These are phyloP conservation scores for Pythium rhizo-oryzae DNA, from an alignment of 352 stramenopile genomes.

Conservation along the genomic window DNA sequence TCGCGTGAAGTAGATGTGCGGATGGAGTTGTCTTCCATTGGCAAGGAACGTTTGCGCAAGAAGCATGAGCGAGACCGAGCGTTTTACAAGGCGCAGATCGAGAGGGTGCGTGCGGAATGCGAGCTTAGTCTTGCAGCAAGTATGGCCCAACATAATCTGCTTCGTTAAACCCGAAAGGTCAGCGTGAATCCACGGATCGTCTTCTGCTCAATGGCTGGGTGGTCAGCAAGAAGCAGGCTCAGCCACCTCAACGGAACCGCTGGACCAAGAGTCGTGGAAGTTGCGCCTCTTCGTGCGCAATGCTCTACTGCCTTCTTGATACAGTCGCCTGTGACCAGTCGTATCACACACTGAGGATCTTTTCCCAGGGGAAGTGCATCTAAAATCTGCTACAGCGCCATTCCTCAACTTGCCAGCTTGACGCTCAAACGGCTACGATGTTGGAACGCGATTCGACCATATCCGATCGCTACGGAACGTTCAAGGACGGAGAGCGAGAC, in stretches of 20 bases:
- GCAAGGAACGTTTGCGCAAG: slow-evolving; percentile 50
- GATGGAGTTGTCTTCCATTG: slow-evolving; percentile 47
- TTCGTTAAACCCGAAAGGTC: slow-evolving; percentile 40
- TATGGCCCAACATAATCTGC: slow-evolving; percentile 73
- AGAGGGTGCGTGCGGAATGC: slow-evolving; percentile 62
- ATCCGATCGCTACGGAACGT: slow-evolving; percentile 36
- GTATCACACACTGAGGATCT: no score
- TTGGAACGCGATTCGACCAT: slow-evolving; percentile 14
- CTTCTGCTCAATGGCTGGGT: background rate
- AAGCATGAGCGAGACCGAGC: slow-evolving; percentile 54
- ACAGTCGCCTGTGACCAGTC: background rate
- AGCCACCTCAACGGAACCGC: background rate
- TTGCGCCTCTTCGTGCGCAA: slow-evolving; percentile 11
- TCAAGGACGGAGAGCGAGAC: slow-evolving; percentile 17
- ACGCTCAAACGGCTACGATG: slow-evolving; percentile 4
- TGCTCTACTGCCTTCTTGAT: background rate
- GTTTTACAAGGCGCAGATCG: slow-evolving; percentile 62
- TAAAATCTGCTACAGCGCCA: background rate
- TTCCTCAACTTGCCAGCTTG: background rate
- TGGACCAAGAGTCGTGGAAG: slow-evolving; percentile 5
- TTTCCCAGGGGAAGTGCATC: background rate
- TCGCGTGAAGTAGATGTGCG: slow-evolving; percentile 54
- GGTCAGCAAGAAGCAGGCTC: no score
- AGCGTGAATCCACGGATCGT: background rate
- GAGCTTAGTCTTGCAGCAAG: slow-evolving; percentile 62